Conservation (phyloP, 2,329 filamentous ascomycete species). For the Paecilomyces niveus region DNA sequence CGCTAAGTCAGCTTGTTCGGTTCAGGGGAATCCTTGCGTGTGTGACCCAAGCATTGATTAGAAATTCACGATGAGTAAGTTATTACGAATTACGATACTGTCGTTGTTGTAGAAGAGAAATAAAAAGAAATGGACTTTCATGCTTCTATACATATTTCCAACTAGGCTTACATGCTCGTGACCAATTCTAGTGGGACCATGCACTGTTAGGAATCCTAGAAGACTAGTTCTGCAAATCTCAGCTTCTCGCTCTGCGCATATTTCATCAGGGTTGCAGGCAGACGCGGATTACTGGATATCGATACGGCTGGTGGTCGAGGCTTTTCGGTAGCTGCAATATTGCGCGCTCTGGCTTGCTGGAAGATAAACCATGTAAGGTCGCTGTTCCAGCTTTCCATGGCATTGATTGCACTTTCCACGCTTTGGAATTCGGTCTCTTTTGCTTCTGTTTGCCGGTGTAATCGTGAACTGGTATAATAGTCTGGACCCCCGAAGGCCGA, state of each 20-base stretch:
- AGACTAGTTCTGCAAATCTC: background rate
- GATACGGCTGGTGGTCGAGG: background rate
- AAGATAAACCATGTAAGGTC: constrained; percentile 38
- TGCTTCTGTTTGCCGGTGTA: constrained; percentile 1
- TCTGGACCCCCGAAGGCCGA: constrained; percentile 24
- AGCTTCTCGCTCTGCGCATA: background rate
- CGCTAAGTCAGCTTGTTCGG: no score
- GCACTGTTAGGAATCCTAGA: no score
- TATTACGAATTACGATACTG: no score
- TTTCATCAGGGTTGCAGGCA: background rate
- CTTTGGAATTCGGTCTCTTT: constrained; percentile 12
- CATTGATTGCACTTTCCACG: constrained; percentile 24
- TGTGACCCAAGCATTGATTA: no score
- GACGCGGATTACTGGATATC: background rate
- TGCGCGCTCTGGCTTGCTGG: constrained; percentile 10
- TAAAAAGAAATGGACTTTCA: no score
- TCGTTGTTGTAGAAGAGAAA: no score
- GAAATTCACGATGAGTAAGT: no score
- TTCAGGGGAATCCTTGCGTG: no score
- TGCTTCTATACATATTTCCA: background rate
- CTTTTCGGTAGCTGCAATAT: background rate
- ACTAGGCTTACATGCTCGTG: background rate
- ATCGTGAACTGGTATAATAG: constrained; percentile 21
- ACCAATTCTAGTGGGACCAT: background rate
- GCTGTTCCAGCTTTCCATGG: constrained; percentile 36